phyloP scores from a whole-genome alignment of 202 grass and related monocot species.

The Carex sylvatica region DNA sequence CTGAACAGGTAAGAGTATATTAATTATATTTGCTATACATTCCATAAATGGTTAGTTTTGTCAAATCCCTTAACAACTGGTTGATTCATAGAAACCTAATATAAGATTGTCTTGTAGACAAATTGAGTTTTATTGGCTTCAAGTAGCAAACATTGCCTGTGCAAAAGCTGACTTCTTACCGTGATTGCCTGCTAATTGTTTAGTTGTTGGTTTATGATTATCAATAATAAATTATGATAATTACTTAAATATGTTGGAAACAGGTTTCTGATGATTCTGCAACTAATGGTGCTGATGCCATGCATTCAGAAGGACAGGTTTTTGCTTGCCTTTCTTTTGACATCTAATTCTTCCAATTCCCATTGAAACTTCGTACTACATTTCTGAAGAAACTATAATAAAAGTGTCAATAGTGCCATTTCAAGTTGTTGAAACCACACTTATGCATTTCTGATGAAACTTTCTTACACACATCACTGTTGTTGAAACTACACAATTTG shows the following conservation, averaged over 20 bases:
- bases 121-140: neutral
- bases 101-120: neutral
- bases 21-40: neutral
- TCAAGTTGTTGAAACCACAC: neutral
- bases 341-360: neutral
- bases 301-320: conserved; percentile 41
- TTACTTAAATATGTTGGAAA: conserved; percentile 8
- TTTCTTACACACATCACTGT: neutral
- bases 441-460: too few species aligned
- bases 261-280: conserved; percentile 33
- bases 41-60: neutral
- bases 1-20: conserved; percentile 37
- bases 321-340: neutral
- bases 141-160: neutral
- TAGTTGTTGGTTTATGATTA: neutral
- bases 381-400: neutral
- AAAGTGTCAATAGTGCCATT: neutral
- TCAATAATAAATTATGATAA: neutral
- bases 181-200: neutral
- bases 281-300: conserved; percentile 26
- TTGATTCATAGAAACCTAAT: neutral
- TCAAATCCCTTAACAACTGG: neutral
- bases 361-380: neutral
- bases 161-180: neutral
- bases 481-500: neutral